Percentiles rank a stretch among this genome's conserved stretches.
phyloP scores from a whole-genome alignment of 352 stramenopile species.

The Phytopythium boreale region DNA sequence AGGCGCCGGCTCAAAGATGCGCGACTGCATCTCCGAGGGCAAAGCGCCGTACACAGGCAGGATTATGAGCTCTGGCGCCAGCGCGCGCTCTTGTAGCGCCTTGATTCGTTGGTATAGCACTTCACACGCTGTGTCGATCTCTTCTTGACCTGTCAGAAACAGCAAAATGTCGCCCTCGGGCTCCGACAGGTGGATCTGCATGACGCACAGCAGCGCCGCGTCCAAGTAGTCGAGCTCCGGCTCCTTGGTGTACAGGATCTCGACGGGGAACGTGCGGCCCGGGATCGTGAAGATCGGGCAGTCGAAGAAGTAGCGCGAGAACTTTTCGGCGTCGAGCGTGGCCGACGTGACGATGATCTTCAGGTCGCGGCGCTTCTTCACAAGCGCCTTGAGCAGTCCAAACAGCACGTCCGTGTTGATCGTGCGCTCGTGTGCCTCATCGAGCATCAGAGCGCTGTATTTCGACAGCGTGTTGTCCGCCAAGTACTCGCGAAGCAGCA shows the following conservation, averaged over 20 bases:
- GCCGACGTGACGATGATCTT: slow-evolving; percentile 92
- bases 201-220: slow-evolving; percentile 96
- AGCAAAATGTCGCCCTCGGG: slow-evolving; percentile 98
- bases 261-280: slow-evolving; percentile 97
- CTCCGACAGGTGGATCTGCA: slow-evolving; percentile 99
- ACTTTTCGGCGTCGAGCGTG: slow-evolving; percentile 98
- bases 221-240: slow-evolving; percentile 98
- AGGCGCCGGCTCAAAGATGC: slow-evolving; percentile 98
- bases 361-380: slow-evolving; percentile 83
- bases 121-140: slow-evolving; percentile 99
- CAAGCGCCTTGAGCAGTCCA: slow-evolving; percentile 90
- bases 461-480: slow-evolving; percentile 94
- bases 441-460: slow-evolving; percentile 96
- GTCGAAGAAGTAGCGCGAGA: slow-evolving; percentile 97
- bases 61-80: slow-evolving; percentile 97
- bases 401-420: slow-evolving; percentile 99
- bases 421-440: slow-evolving; percentile 98
- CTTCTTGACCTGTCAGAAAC: slow-evolving; percentile 99
- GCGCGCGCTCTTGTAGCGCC: slow-evolving; percentile 88
- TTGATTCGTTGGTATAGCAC: slow-evolving; percentile 98
- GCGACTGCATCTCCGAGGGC: slow-evolving; percentile 98
- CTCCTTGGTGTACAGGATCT: slow-evolving; percentile 99
- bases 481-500: slow-evolving; percentile 99
- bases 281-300: slow-evolving; percentile 99
- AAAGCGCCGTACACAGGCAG: slow-evolving; percentile 97